Conservation (phyloP, 2,329 filamentous ascomycete species). For the Fusarium pseudoanthophilum region DNA sequence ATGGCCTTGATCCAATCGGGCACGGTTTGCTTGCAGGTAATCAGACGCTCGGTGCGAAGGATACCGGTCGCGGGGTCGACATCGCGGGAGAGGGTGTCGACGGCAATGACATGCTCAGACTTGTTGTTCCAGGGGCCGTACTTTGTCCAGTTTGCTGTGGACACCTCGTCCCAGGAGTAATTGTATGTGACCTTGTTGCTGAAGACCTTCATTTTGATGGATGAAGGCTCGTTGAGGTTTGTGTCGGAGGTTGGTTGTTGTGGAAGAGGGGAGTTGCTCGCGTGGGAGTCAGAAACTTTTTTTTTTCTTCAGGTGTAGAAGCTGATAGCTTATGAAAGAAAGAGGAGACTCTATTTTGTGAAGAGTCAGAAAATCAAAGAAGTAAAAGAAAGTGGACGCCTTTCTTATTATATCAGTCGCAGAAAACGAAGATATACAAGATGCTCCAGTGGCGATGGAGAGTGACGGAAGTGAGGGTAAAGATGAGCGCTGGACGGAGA, state of each 20-base stretch:
- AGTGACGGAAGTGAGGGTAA: slow-evolving; percentile 27
- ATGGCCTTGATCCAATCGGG: slow-evolving; percentile 85
- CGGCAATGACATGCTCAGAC: slow-evolving; percentile 94
- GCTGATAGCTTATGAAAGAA: slow-evolving; percentile 4
- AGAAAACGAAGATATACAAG: slow-evolving; percentile 23
- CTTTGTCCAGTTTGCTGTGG: slow-evolving; percentile 97
- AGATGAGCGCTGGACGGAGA: slow-evolving; percentile 21
- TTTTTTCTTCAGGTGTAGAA: slow-evolving; percentile 14
- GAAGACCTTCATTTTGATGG: slow-evolving; percentile 87
- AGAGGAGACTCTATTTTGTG: slow-evolving; percentile 1
- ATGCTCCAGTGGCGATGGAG: slow-evolving; percentile 35
- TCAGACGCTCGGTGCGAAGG: slow-evolving; percentile 70
- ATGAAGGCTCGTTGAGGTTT: slow-evolving; percentile 4
- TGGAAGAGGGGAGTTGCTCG: slow-evolving; percentile 13
- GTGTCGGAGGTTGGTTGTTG: slow-evolving; percentile 9
- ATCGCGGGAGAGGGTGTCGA: slow-evolving; percentile 85
- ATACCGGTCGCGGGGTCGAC: slow-evolving; percentile 68
- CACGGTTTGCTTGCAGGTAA: slow-evolving; percentile 70
- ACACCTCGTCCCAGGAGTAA: slow-evolving; percentile 99
- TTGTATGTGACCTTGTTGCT: slow-evolving; percentile 89
- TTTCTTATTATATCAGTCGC: slow-evolving; percentile 31
- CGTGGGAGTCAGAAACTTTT: slow-evolving; percentile 37
- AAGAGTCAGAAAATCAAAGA: slow-evolving; percentile 6
- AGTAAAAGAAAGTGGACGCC: slow-evolving; percentile 4
- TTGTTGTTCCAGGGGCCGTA: slow-evolving; percentile 99